phyloP scores from a whole-genome alignment of 345 rosid genomes.

The Rhodamnia argentea region DNA sequence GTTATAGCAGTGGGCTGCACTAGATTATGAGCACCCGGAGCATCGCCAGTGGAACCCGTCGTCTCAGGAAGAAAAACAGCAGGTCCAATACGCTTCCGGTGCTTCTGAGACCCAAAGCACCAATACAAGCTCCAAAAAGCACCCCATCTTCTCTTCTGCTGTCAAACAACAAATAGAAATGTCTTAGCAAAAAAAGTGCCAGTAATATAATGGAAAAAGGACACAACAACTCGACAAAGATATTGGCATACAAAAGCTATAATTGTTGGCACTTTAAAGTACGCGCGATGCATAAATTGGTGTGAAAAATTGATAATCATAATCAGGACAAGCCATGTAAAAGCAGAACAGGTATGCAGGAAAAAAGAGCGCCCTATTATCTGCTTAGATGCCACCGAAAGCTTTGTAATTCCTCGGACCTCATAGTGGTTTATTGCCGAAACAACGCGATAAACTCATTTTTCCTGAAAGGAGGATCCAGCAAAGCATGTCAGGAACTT shows the following conservation, averaged over 20 bases:
- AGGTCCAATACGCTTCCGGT: slow-evolving; percentile 59
- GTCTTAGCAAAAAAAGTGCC: neutral
- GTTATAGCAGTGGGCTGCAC: slow-evolving; percentile 20
- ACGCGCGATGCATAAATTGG: neutral
- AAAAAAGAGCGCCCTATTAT: neutral
- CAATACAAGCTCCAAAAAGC: slow-evolving; percentile 45
- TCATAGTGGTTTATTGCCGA: neutral
- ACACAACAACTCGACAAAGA: neutral
- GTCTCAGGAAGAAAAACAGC: slow-evolving; percentile 55
- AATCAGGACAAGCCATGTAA: neutral
- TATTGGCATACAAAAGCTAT: neutral
- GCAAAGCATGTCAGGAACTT: neutral
- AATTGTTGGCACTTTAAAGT: neutral
- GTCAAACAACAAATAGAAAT: slow-evolving; percentile 1
- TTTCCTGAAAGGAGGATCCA: neutral
- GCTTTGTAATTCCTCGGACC: neutral
- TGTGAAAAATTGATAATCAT: neutral
- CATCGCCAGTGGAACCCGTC: slow-evolving; percentile 13
- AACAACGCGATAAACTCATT: neutral
- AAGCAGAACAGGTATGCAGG: neutral
- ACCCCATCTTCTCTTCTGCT: slow-evolving; percentile 76
- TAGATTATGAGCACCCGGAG: slow-evolving; percentile 22
- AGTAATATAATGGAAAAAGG: neutral
- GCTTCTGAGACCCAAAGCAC: slow-evolving; percentile 69
- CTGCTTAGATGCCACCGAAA: neutral